Base-by-base conservation (phyloP, 1,139 yeast species). In the Taphrina betulina region DNA sequence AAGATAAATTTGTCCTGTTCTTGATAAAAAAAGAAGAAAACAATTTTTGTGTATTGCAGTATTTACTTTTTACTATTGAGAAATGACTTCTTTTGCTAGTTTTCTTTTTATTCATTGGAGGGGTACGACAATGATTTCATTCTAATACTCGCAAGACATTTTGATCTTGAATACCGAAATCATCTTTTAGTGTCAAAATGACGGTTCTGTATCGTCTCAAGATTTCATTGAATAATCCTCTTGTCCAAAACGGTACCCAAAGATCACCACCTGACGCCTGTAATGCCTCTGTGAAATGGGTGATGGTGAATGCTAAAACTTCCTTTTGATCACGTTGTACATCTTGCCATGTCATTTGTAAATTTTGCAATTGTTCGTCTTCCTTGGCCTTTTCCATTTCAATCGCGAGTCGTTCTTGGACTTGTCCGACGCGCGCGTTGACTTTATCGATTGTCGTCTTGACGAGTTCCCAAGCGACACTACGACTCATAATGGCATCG, bases 381-480 rank as follows among this genome's bases (percentile, higher is more conserved):
- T 22, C 8, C 16, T 20, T 37, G 5, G 14, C 28, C 10, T 10
- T 34, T 12, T 26, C 12, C 14, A 24, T 16, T 10, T 26, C 43
- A 2, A 40, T 16, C 10, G 53, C 61, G 29, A 57, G 38, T 29
- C 58, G 16, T 7, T 22, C 35, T 14, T 62, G 37, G 60, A 55
- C 35, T 54, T 56, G 59, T n/a, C n/a, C 40, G 5, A 57, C 44
- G 5, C 48, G 46, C 5, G 52, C 35, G 19, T 61, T 57, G 16
- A 62, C 58, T 35, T 60, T 60, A 26, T 59, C 61, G 20, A 63
- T 46, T 5, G 63, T 61, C 20, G 57, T 44, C 12, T 57, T 50
- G 2, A 63, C 22, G n/a, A 63, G 43, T 36, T 63, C 65, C 63
- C 64, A 63, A 2, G 60, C 43, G 42, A 57, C 52, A 8, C 58